These are phyloP conservation scores for Pythium biforme DNA, from an alignment of 352 stramenopile species.

Conservation along the genomic window DNA sequence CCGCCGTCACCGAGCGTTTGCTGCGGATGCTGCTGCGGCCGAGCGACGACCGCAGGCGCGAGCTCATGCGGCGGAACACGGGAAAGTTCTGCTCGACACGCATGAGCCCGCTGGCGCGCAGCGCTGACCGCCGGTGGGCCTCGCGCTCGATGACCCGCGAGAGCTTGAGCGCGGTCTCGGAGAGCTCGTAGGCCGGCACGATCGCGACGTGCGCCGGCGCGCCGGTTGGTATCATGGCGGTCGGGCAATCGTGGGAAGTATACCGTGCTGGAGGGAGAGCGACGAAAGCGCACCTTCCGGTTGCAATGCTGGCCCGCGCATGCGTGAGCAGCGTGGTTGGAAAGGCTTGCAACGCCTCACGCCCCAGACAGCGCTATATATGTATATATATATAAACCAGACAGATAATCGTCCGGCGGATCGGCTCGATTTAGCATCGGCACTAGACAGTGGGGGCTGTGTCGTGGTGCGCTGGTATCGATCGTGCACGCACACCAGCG, in stretches of 20 bases:
- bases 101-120: constrained; percentile 20
- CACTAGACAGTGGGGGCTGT: too few relatives aligned
- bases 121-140: constrained; percentile 39
- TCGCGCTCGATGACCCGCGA: constrained; percentile 69
- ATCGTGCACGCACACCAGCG: too few relatives aligned
- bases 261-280: not conserved
- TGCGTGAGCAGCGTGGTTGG: too few relatives aligned
- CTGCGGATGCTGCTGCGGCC: constrained; percentile 10
- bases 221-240: not conserved
- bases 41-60: constrained; percentile 12
- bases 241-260: not conserved
- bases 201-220: constrained; percentile 4
- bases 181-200: constrained; percentile 32
- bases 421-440: too few relatives aligned
- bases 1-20: constrained; percentile 21
- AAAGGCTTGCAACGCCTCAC: too few relatives aligned
- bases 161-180: constrained; percentile 59
- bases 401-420: too few relatives aligned
- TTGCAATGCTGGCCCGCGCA: too few relatives aligned
- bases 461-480: too few relatives aligned
- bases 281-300: too few relatives aligned
- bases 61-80: constrained; percentile 17
- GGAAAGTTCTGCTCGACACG: constrained; percentile 36
- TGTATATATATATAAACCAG: too few relatives aligned
- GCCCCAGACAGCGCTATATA: too few relatives aligned